These are phyloP conservation scores for Bryoerythrophyllum caledonicum DNA, from an alignment of 225 moss, liverwort and hornwort genomes.

Conservation along the genomic window DNA sequence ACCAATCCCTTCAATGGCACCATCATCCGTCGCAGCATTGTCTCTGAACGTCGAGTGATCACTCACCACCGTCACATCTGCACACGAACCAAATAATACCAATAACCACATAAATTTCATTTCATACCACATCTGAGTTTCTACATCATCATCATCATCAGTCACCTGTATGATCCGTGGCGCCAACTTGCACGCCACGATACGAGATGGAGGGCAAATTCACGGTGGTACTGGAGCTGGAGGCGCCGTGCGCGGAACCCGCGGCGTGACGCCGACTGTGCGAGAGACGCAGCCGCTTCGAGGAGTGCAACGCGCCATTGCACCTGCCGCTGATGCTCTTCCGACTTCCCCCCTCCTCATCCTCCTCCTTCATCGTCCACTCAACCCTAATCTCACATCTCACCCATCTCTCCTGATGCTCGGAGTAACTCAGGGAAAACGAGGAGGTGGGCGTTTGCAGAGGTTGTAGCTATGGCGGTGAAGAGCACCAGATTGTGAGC, in stretches of 20 bases:
- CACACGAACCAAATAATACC: slow-evolving; percentile 25
- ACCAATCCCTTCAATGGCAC: neutral
- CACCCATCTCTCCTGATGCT: neutral
- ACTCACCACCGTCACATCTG: slow-evolving; percentile 27
- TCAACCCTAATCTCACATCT: slow-evolving; percentile 26
- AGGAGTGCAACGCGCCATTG: slow-evolving; percentile 21
- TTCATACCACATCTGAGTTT: neutral
- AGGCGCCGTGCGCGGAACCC: slow-evolving; percentile 25
- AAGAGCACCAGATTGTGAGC: neutral
- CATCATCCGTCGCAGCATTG: neutral
- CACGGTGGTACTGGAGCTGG: slow-evolving; percentile 17
- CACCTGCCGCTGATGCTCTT: slow-evolving; percentile 3
- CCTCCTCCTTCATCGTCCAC: slow-evolving; percentile 45
- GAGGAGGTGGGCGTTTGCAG: neutral
- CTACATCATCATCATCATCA: no score
- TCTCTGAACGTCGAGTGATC: slow-evolving; percentile 27
- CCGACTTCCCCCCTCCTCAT: neutral
- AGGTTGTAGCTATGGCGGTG: neutral
- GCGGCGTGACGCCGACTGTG: slow-evolving; percentile 26
- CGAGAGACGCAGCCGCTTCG: slow-evolving; percentile 54
- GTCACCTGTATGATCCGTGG: slow-evolving; percentile 27
- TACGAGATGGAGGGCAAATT: slow-evolving; percentile 15
- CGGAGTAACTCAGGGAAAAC: no score
- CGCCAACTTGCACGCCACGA: slow-evolving; percentile 14
- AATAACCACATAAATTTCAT: neutral